A percentile compares a stretch with the other conserved stretches of the same genome.
These are phyloP conservation scores for Straminergon stramineum DNA, from an alignment of 225 moss, liverwort and hornwort species.

Conservation along the genomic window DNA sequence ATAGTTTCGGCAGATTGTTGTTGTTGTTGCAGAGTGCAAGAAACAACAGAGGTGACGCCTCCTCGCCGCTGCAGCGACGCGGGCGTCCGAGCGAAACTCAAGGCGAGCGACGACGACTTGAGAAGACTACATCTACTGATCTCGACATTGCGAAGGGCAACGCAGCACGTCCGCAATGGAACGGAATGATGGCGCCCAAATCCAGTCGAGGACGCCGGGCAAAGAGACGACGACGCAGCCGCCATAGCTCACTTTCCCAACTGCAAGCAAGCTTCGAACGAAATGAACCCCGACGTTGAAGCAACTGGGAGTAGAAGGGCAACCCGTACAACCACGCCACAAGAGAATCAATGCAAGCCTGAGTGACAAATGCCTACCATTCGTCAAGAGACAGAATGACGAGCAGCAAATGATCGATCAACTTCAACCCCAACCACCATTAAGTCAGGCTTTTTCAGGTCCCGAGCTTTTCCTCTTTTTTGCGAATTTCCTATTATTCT, in stretches of 20 bases:
- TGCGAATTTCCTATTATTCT: neutral
- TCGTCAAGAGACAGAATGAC: neutral
- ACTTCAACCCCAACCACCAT: neutral
- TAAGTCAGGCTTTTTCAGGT: neutral
- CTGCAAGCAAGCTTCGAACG: neutral
- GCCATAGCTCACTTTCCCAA: slow-evolving; percentile 1
- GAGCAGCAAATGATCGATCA: neutral
- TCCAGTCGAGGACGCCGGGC: neutral
- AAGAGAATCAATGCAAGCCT: neutral
- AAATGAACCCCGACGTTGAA: neutral
- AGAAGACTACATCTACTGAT: neutral
- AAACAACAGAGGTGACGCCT: neutral
- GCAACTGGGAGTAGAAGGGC: neutral
- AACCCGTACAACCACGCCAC: neutral
- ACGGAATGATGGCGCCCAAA: neutral
- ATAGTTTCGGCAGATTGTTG: slow-evolving; percentile 23
- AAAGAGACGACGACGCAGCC: slow-evolving; percentile 1
- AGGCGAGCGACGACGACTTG: neutral
- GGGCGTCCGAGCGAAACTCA: neutral
- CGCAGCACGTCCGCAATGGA: neutral
- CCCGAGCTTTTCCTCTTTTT: neutral
- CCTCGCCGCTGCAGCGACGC: neutral
- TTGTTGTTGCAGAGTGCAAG: slow-evolving; percentile 26
- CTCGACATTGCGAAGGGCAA: neutral
- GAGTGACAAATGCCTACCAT: neutral